Conservation (phyloP, 768 basidiomycete genomes). For the Phallus indusiatus region DNA sequence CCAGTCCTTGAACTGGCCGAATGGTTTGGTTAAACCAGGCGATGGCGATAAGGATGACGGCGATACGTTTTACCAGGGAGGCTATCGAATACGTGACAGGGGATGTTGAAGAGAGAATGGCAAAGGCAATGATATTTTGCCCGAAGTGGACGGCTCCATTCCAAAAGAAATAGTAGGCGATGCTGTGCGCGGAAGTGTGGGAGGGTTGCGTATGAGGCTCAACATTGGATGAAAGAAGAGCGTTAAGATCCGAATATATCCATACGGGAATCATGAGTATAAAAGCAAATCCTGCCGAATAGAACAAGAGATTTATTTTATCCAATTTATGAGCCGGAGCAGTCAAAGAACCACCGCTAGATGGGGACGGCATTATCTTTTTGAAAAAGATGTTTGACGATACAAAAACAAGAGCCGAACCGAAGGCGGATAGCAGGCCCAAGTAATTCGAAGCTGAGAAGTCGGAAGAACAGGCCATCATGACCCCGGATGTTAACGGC, state of each 20-base stretch:
- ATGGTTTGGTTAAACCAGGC: slow-evolving; percentile 90
- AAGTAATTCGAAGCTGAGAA: slow-evolving; percentile 75
- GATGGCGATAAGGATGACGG: slow-evolving; percentile 95
- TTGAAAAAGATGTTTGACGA: slow-evolving; percentile 99
- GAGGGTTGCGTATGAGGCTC: slow-evolving; percentile 34
- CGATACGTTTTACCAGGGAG: slow-evolving; percentile 94
- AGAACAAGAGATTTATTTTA: slow-evolving; percentile 92
- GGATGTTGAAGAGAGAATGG: slow-evolving; percentile 90
- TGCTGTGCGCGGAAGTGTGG: slow-evolving; percentile 43
- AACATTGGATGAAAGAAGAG: slow-evolving; percentile 45
- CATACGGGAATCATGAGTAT: slow-evolving; percentile 94
- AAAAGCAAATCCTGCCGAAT: slow-evolving; percentile 92
- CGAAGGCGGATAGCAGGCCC: slow-evolving; percentile 92
- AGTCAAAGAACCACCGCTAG: slow-evolving; percentile 23
- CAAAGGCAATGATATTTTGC: slow-evolving; percentile 96
- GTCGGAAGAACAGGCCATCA: slow-evolving; percentile 94
- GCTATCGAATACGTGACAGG: slow-evolving; percentile 99
- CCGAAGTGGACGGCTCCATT: slow-evolving; percentile 96
- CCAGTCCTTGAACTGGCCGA: slow-evolving; percentile 74
- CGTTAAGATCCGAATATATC: slow-evolving; percentile 78
- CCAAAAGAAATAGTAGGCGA: slow-evolving; percentile 76
- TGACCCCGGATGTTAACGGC: slow-evolving; percentile 93
- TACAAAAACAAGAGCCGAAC: slow-evolving; percentile 94
- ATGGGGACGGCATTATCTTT: slow-evolving; percentile 77
- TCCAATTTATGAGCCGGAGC: slow-evolving; percentile 70